Conservation (phyloP, 176 grass and related monocot genomes). For the Themeda triandra region DNA sequence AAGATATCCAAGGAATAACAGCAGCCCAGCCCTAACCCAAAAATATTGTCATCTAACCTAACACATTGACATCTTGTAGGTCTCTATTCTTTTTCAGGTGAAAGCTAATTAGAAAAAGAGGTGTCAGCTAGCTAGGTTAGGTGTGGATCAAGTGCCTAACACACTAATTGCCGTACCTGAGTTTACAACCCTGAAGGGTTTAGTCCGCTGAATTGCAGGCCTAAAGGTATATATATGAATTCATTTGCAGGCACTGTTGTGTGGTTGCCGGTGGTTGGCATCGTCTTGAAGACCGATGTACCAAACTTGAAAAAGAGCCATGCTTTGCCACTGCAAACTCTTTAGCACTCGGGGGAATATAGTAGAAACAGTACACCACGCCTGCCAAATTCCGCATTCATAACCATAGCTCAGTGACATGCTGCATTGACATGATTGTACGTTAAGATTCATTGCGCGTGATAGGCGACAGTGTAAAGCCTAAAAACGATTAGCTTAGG, state of each 20-base stretch:
- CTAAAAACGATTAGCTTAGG: slow-evolving; percentile 34
- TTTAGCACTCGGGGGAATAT: background rate
- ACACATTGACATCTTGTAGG: slow-evolving; percentile 4
- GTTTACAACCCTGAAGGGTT: slow-evolving; percentile 15
- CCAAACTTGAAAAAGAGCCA: slow-evolving; percentile 30
- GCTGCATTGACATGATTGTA: slow-evolving; percentile 29
- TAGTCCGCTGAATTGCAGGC: slow-evolving; percentile 42
- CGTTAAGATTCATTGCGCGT: slow-evolving; percentile 31
- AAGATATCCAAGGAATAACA: slow-evolving; percentile 25
- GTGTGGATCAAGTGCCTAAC: slow-evolving; percentile 43
- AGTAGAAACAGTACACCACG: slow-evolving; percentile 8
- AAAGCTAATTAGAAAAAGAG: slow-evolving; percentile 36
- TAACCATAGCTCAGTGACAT: slow-evolving; percentile 28
- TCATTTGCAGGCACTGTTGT: slow-evolving; percentile 24
- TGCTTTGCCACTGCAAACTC: slow-evolving; percentile 5
- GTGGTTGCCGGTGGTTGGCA: slow-evolving; percentile 34
- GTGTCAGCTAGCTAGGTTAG: slow-evolving; percentile 46
- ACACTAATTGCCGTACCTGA: slow-evolving; percentile 1
- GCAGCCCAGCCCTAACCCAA: slow-evolving; percentile 9
- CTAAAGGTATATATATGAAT: slow-evolving; percentile 26
- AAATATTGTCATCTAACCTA: slow-evolving; percentile 30
- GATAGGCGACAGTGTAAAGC: slow-evolving; percentile 34
- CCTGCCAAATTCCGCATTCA: slow-evolving; percentile 1
- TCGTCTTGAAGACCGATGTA: background rate
- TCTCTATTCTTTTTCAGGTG: slow-evolving; percentile 31